Evolutionary conservation across 345 rosid species (phyloP).

Genomic region (Nephelium lappaceum): DNA sequence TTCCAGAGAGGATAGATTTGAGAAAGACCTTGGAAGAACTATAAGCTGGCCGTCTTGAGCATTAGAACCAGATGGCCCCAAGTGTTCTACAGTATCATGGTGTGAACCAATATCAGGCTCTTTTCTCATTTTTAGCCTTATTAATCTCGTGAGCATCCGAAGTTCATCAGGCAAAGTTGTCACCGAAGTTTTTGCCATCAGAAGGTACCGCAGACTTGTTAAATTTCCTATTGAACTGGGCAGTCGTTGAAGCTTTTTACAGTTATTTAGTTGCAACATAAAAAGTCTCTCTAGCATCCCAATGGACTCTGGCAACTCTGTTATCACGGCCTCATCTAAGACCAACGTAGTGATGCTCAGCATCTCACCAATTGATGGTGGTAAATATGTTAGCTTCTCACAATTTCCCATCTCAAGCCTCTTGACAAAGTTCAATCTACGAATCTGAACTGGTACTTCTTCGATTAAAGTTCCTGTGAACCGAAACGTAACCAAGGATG

Average conservation of each 20-base stretch:
- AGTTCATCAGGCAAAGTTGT: conserved; percentile 10
- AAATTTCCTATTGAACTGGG: conserved; percentile 13
- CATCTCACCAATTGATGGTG: conserved; percentile 10
- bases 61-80: not conserved
- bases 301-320: conserved; percentile 13
- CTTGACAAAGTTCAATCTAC: not conserved
- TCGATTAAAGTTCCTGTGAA: not conserved
- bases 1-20: conserved; percentile 4
- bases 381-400: not conserved
- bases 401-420: conserved; percentile 11
- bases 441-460: conserved; percentile 3
- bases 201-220: not conserved
- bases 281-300: conserved; percentile 2
- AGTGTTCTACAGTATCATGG: not conserved
- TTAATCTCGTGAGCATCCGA: conserved; percentile 8
- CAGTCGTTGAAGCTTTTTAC: not conserved
- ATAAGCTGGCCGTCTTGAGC: not conserved
- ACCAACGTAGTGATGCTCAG: conserved; percentile 5
- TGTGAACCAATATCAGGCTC: not conserved
- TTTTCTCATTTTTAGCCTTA: not conserved
- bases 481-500: not conserved
- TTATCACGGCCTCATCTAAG: not conserved
- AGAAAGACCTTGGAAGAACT: conserved; percentile 6
- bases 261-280: not conserved
- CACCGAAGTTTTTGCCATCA: not conserved